Evolutionary conservation across 495 filamentous ascomycete species (phyloP), one percentile per base, ranked within the genome.

Genomic region (Poronia punctata): DNA sequence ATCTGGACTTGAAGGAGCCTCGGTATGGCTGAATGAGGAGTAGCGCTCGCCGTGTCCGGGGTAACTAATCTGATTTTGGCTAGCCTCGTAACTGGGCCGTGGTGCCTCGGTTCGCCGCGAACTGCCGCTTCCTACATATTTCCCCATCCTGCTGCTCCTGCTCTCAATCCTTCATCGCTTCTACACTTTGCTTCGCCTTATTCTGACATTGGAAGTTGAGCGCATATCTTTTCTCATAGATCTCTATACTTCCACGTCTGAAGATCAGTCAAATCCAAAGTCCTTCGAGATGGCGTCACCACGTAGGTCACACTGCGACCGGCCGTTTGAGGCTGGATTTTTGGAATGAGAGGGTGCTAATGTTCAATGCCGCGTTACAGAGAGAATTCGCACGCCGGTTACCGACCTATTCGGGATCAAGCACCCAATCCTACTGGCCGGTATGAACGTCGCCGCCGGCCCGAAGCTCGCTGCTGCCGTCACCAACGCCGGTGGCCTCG

Each of bases 391-490:
- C 51, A 97, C 90, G 23, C 78, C 85, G 36, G 69, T 88, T 58
- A 98, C 92, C 51, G 88, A 93, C 75, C 84, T 95, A 49, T 82
- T 97, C 66, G 83, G 83, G 75, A 96, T 98, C 74, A 88, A 95
- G 54, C 92, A 97, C 68, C 92, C 92, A 21, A 72, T 98, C 59
- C 72, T 97, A 56, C 81, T 97, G 46, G 92, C 92, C 49, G 92
- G 92, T 54, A 98, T 98, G 92, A 97, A 97, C 74, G 93, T 97
- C 44, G 93, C 92, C 34, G 93, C 92, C 35, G 92, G 92, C 33
- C 93, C 93, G 32, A 94, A 89, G 75, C 80, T 98, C 58, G 93
- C 92, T 28, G 92, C 92, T 14, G 92, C 92, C 7, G 92, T 98
- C 52, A 93, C 92, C 43, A 95, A 98, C 67, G 92, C 92, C 21